A percentile compares a stretch with the other conserved stretches of the same genome.
These are phyloP conservation scores for Aspergillus melleus DNA, from an alignment of 2,329 filamentous ascomycete genomes.

Conservation along the genomic window DNA sequence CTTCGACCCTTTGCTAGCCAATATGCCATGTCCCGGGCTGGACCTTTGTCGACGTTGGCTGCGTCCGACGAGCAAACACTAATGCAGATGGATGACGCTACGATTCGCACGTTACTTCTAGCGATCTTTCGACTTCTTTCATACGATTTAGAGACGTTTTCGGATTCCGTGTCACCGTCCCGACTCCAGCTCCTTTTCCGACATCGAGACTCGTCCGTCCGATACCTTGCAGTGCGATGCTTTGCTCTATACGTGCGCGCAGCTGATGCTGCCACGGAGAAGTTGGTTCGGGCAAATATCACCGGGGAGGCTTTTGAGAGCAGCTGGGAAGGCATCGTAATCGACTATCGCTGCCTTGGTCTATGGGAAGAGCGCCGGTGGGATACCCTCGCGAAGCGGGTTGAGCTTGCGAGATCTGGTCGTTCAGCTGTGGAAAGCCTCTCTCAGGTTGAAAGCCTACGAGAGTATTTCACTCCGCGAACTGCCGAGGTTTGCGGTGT, in stretches of 20 bases:
- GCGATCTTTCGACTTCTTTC: constrained; percentile 77
- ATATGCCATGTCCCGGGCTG: constrained; percentile 35
- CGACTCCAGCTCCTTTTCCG: constrained; percentile 69
- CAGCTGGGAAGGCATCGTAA: constrained; percentile 69
- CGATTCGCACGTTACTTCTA: constrained; percentile 56
- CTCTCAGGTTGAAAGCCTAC: constrained; percentile 29
- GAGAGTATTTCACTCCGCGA: constrained; percentile 53
- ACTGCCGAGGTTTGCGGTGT: constrained; percentile 66
- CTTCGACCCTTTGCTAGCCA: constrained; percentile 71
- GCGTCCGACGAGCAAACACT: constrained; percentile 30
- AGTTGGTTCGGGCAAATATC: constrained; percentile 67
- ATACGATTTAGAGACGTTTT: constrained; percentile 70
- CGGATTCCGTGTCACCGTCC: constrained; percentile 62
- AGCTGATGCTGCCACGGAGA: constrained; percentile 75
- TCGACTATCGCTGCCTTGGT: constrained; percentile 76
- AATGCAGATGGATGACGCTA: constrained; percentile 36
- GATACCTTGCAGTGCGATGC: constrained; percentile 79
- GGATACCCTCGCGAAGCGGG: constrained; percentile 38
- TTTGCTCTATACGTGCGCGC: constrained; percentile 77
- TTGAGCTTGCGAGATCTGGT: constrained; percentile 23
- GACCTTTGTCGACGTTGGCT: constrained; percentile 34
- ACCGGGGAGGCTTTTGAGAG: constrained; percentile 64
- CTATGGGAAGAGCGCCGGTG: constrained; percentile 64
- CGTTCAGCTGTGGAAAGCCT: constrained; percentile 23
- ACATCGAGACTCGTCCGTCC: constrained; percentile 58